These are phyloP conservation scores for Flaveria trinervia DNA, from an alignment of 129 eudicot species.

Conservation along the genomic window DNA sequence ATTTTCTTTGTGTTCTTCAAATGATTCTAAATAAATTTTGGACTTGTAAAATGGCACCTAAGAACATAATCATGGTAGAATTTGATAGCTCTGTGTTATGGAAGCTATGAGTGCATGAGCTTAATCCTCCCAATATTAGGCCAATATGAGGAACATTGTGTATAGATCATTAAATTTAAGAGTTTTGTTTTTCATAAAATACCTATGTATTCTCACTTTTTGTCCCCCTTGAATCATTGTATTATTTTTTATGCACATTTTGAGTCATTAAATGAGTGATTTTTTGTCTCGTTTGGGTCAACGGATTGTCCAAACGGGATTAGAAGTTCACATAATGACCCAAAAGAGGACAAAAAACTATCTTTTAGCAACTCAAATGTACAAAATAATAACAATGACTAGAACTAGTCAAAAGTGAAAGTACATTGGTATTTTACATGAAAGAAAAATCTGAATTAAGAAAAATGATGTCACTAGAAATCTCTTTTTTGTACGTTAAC, in stretches of 20 bases:
- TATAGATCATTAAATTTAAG: neutral
- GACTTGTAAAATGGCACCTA: no score
- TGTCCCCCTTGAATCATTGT: constrained; percentile 7
- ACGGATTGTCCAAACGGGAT: neutral
- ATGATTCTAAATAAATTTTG: no score
- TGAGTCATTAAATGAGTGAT: neutral
- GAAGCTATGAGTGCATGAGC: constrained; percentile 12
- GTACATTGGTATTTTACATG: neutral
- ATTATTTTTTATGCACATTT: neutral
- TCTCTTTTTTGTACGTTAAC: neutral
- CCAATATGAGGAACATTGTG: neutral
- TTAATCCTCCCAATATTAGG: constrained; percentile 11
- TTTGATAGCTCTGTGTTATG: constrained; percentile 9
- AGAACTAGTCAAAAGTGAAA: constrained; percentile 3
- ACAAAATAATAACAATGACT: neutral
- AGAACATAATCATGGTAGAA: neutral
- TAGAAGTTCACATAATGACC: constrained; percentile 4
- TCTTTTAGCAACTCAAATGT: constrained; percentile 4
- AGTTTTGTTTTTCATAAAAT: constrained; percentile 2
- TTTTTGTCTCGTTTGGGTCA: constrained; percentile 4
- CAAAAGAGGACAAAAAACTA: neutral
- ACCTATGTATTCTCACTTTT: neutral
- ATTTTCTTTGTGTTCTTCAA: neutral
- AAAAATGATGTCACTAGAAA: constrained; percentile 13
- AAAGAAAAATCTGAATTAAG: constrained; percentile 6